Evolutionary conservation across 148 eudicot genomes (phyloP).

Genomic region (Cornus kousa): DNA sequence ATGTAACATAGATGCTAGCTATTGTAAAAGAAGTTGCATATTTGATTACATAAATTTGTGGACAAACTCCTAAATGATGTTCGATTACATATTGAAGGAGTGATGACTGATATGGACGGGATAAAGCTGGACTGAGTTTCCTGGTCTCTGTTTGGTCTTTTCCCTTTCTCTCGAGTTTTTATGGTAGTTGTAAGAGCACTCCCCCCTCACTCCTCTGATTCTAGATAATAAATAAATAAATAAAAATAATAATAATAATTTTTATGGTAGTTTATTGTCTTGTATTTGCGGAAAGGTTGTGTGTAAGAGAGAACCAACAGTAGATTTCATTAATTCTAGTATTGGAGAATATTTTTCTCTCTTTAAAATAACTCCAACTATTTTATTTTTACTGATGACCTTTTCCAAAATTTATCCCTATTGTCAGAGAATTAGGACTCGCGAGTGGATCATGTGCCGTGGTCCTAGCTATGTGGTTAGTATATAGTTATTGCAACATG

Average conservation of each 20-base stretch:
- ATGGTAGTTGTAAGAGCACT: background rate
- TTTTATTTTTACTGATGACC: too few species aligned
- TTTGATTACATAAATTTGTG: conserved; percentile 1
- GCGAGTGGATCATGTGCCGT: too few species aligned
- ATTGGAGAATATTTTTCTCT: background rate
- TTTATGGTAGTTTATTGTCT: background rate
- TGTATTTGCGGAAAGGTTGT: background rate
- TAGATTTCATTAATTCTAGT: background rate
- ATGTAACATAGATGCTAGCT: background rate
- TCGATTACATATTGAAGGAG: conserved; percentile 74
- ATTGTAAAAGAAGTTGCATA: background rate
- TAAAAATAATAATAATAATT: too few species aligned
- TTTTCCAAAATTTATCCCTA: too few species aligned
- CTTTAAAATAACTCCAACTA: too few species aligned
- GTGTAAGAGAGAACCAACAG: background rate
- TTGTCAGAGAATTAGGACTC: too few species aligned
- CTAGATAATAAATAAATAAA: too few species aligned
- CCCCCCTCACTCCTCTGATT: background rate
- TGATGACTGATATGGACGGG: conserved; percentile 81
- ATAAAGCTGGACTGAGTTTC: conserved; percentile 59
- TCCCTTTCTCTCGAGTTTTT: background rate
- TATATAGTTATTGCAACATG: too few species aligned
- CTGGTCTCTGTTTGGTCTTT: background rate
- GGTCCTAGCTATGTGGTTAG: too few species aligned
- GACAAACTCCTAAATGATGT: background rate